phyloP scores from a whole-genome alignment of 164 flowering plant genomes.

The Vitis riparia region DNA sequence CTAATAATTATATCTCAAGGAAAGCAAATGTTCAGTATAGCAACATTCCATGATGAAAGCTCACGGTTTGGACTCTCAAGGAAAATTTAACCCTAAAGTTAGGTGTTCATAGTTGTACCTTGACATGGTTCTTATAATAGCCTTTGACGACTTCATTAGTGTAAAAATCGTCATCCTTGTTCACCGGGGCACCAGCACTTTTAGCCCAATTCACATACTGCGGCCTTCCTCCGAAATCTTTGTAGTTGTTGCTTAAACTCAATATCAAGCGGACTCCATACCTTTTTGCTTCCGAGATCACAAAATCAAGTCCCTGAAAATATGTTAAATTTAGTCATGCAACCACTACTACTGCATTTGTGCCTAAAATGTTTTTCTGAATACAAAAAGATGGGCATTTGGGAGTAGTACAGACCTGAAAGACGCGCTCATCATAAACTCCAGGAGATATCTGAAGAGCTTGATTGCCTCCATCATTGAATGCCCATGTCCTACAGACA shows the following conservation, averaged over 20 bases:
- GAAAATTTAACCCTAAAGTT: too few relatives aligned
- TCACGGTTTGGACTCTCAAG: too few relatives aligned
- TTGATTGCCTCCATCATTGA: constrained; percentile 41
- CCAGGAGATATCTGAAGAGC: constrained; percentile 55
- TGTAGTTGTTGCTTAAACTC: constrained; percentile 41
- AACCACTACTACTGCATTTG: too few relatives aligned
- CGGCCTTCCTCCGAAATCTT: constrained; percentile 46
- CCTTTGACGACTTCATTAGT: constrained; percentile 26
- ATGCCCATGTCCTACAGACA: constrained; percentile 55
- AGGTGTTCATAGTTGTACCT: constrained; percentile 13
- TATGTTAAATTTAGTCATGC: too few relatives aligned
- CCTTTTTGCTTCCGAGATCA: constrained; percentile 42
- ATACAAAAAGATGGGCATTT: background rate
- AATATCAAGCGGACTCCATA: constrained; percentile 33
- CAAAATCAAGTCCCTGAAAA: constrained; percentile 52
- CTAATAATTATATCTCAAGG: background rate
- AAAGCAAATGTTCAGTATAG: too few relatives aligned
- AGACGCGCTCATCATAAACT: constrained; percentile 31
- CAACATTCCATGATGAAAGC: too few relatives aligned
- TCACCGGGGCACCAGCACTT: constrained; percentile 23
- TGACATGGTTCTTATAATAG: constrained; percentile 41
- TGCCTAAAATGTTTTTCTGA: too few relatives aligned
- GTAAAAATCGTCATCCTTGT: constrained; percentile 43
- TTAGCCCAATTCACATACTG: constrained; percentile 52
- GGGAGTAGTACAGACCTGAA: constrained; percentile 28